phyloP scores from a whole-genome alignment of 2,329 filamentous ascomycete species.

The Diaporthe caulivora region DNA sequence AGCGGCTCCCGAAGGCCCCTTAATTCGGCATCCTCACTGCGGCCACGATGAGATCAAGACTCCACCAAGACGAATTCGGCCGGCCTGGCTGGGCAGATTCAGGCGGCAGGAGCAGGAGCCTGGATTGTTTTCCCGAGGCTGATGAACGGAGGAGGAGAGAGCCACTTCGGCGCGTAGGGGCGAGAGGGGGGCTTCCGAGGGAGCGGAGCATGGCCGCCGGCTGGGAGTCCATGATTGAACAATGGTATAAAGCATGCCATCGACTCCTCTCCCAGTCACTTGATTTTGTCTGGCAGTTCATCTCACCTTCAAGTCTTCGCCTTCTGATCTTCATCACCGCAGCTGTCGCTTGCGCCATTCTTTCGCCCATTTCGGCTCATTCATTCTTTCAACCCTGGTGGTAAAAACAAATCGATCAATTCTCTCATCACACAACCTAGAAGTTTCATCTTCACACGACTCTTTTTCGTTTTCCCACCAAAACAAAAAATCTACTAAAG shows the following conservation, averaged over 20 bases:
- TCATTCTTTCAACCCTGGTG: constrained; percentile 35
- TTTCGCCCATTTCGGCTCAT: constrained; percentile 26
- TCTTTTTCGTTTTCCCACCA: constrained; percentile 1
- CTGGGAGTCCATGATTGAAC: not conserved
- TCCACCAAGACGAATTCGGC: not conserved
- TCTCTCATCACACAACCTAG: not conserved
- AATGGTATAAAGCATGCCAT: constrained; percentile 26
- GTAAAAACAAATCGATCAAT: constrained; percentile 24
- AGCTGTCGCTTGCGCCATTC: constrained; percentile 36
- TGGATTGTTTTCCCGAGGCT: constrained; percentile 8
- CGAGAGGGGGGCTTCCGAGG: not conserved
- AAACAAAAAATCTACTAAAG: not conserved
- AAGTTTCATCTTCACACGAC: not conserved
- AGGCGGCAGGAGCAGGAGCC: not conserved
- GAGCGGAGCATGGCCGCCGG: not conserved
- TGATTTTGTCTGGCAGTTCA: constrained; percentile 21
- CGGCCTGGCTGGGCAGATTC: not conserved
- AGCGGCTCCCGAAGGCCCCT: constrained; percentile 29
- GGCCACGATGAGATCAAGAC: not conserved
- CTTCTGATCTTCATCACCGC: constrained; percentile 34
- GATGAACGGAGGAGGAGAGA: constrained; percentile 1
- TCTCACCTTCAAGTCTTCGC: constrained; percentile 19
- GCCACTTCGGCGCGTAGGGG: constrained; percentile 24
- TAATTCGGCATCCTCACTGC: constrained; percentile 24
- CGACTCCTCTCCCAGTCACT: not conserved